phyloP scores from a whole-genome alignment of 2,329 filamentous ascomycete species.

The Fusarium stilboides region DNA sequence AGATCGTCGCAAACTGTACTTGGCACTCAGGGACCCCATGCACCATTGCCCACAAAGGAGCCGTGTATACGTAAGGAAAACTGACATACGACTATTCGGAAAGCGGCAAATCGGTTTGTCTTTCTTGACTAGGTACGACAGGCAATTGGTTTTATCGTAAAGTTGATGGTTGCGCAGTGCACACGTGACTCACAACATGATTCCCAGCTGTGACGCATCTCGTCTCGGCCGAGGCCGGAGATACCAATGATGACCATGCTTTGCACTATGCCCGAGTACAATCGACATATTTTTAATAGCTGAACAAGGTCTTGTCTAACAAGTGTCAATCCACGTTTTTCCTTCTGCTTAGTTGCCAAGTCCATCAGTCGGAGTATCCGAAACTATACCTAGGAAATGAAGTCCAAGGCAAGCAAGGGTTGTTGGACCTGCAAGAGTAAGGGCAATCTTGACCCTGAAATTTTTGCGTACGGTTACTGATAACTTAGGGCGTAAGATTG shows the following conservation, averaged over 20 bases:
- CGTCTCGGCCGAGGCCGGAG: neutral
- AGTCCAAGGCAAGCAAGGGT: neutral
- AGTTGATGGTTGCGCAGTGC: neutral
- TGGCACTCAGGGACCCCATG: slow-evolving; percentile 28
- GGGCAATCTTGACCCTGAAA: neutral
- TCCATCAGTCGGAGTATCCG: neutral
- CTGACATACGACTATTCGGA: slow-evolving; percentile 28
- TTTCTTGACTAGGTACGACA: neutral
- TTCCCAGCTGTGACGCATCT: too few relatives aligned
- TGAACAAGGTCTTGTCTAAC: neutral
- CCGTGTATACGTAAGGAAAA: slow-evolving; percentile 13
- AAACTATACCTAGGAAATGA: slow-evolving; percentile 13
- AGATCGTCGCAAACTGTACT: slow-evolving; percentile 39
- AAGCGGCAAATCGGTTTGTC: slow-evolving; percentile 18
- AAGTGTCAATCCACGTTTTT: neutral
- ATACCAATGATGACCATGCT: neutral
- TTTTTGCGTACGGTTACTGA: neutral
- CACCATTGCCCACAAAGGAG: slow-evolving; percentile 14
- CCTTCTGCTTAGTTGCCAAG: neutral
- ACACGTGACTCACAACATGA: neutral
- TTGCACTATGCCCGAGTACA: neutral
- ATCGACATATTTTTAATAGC: neutral
- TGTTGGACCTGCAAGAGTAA: slow-evolving; percentile 12
- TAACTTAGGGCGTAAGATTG: slow-evolving; percentile 2
- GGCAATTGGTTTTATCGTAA: slow-evolving; percentile 12